Evolutionary conservation across 148 eudicot species (phyloP).

Genomic region (Rhododendron mucronatum): DNA sequence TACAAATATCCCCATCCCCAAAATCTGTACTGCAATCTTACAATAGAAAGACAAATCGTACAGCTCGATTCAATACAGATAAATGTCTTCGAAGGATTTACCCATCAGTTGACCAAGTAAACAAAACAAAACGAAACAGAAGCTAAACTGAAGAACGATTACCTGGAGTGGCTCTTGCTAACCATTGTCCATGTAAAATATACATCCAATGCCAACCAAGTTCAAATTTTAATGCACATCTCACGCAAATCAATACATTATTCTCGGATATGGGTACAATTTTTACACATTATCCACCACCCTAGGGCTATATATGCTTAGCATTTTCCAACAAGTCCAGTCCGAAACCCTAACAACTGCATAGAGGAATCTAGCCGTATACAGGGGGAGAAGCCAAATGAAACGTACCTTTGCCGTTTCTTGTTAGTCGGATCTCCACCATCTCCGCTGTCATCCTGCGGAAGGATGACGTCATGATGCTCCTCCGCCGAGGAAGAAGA

Average conservation of each 20-base stretch:
- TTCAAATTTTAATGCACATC: too few species aligned
- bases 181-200: neutral
- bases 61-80: neutral
- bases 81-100: neutral
- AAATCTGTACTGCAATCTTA: neutral
- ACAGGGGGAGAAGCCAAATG: neutral
- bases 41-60: neutral
- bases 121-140: neutral
- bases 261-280: too few species aligned
- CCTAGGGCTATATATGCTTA: too few species aligned
- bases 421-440: slow-evolving; percentile 40
- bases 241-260: too few species aligned
- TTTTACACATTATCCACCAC: too few species aligned
- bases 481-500: slow-evolving; percentile 13
- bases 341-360: neutral
- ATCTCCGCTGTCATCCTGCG: slow-evolving; percentile 19
- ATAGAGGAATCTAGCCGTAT: neutral
- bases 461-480: slow-evolving; percentile 6
- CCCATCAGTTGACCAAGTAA: neutral
- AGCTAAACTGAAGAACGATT: neutral
- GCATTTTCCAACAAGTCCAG: neutral
- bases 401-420: slow-evolving; percentile 51
- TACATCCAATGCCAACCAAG: too few species aligned
- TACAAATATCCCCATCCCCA: neutral
- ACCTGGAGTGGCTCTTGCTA: neutral